phyloP scores from a whole-genome alignment of 208 protist genomes.

The Wallacemonas sp. region DNA sequence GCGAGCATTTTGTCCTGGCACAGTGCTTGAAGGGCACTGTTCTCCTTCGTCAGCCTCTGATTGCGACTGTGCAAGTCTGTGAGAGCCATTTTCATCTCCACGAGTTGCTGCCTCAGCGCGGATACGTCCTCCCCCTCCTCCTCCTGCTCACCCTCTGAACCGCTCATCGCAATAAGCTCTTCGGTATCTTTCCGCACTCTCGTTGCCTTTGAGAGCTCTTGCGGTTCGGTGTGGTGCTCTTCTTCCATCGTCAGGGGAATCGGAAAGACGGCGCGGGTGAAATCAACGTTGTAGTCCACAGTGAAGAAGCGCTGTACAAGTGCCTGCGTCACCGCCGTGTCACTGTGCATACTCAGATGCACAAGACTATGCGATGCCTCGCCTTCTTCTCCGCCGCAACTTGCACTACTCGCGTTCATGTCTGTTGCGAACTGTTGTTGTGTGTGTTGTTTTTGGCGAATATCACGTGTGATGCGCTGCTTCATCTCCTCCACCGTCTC shows the following conservation, averaged over 20 bases:
- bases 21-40: constrained; percentile 54
- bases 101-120: too few relatives aligned
- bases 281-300: constrained; percentile 87
- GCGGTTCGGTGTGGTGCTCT: not conserved
- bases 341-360: constrained; percentile 28
- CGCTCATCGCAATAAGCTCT: constrained; percentile 6
- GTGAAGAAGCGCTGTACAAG: constrained; percentile 69
- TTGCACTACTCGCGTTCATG: too few relatives aligned
- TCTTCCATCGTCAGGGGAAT: constrained; percentile 44
- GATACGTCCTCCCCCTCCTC: not conserved
- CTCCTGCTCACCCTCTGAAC: not conserved
- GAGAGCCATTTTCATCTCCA: constrained; percentile 1
- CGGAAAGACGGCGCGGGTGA: constrained; percentile 83
- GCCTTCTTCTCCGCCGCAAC: not conserved
- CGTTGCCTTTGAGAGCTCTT: too few relatives aligned
- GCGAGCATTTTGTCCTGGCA: constrained; percentile 83
- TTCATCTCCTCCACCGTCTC: constrained; percentile 77
- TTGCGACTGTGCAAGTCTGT: constrained; percentile 45
- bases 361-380: constrained; percentile 25
- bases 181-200: too few relatives aligned
- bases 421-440: not conserved
- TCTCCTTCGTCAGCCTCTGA: constrained; percentile 55
- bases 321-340: constrained; percentile 32
- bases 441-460: constrained; percentile 24
- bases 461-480: constrained; percentile 61